Evolutionary conservation across 176 grass and related monocot genomes (phyloP), one percentile per base, ranked within the genome.

Genomic region (Rhynchospora breviuscula): DNA sequence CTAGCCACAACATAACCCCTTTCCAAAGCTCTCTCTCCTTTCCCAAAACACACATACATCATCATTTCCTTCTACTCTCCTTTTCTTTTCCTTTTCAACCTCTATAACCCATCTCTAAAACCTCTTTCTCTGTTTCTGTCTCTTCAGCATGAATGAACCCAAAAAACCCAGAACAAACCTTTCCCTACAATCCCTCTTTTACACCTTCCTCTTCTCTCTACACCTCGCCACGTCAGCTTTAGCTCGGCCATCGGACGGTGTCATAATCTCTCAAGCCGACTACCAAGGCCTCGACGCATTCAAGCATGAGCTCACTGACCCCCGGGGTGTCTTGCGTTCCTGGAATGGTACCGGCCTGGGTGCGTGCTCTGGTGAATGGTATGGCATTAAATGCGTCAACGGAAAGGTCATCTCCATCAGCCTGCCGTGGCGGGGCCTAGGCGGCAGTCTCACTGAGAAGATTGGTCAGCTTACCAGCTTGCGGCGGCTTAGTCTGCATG

Each of bases 271-370:
- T 67, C 84, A 92, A 87, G 86, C 84, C 0, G 86, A 95, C 78
- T 83, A 85, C 78, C 86, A 92, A 77, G 93, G 93, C 35, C 88
- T 95, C 19, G 88, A 95, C 81, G 93, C 93, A 0, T 54, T 95
- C 84, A 90, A 88, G 85, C 81, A 87, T 14, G 90, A 84, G 23
- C 83, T 95, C 19, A 23, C 62, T 3, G 93, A 95, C 82, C 90
- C 86, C 5, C 53, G 33, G 7, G 90, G 88, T 13, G 29, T 89
- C 46, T 86, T 95, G 17, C 70, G 84, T 17, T 67, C 81, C 88
- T 95, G 93, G 93, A 95, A 95, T 82, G 93, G 58, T 77, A 87
- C 90, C 5, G 93, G 93, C 77, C 86, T 95, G 47, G 87, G 84
- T 59, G 93, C 93, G 2, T 95, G 90, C 84, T 89, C 86, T 1